Evolutionary conservation across 202 grass and related monocot genomes (phyloP), one percentile per base, ranked within the genome.

Genomic region (Dendrocalamus latiflorus): DNA sequence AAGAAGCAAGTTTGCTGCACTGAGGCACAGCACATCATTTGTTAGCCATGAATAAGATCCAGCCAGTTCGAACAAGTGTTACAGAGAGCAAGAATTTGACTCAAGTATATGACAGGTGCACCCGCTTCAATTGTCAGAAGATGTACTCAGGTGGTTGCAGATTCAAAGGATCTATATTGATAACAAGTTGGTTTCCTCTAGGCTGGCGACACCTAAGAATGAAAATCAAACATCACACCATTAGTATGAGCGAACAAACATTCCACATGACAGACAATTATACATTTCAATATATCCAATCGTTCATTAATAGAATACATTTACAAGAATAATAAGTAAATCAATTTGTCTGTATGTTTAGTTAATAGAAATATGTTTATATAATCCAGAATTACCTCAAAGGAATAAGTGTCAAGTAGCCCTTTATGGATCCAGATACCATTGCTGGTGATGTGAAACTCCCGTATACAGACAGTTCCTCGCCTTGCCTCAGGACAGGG

Each of bases 371-470:
- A 49, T 17, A 5, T 49, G 47, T 16, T 24, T 50, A 75, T 82
- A 43, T 2, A 75, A 58, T 47, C 22, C 11, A 43, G 33, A 17
- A 63, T 59, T 98, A 98, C 95, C 84, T 98, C 72, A 92, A 92
- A 83, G 95, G 92, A 84, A 95, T 87, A 90, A 98, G 93, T 48
- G 87, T 85, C 60, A 98, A 93, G 25, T 92, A 95, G 30, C 95
- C 95, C 36, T 95, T 89, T 14, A 98, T 82, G 43, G 90, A 95
- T 85, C 95, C 95, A 63, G 89, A 17, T 6, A 17, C 47, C 47
- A 49, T 17, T 85, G 49, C 54, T 66, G 67, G 26, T 4, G 83
- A 77, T 7, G 80, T 78, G 82, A 90, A 93, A 75, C 95, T 98
- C 67, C 93, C 86, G 11, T 93, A 98, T 17, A 98, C 89, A 83